Base-by-base conservation (phyloP, 1,284 basidiomycete species). In the Fomes fomentarius region DNA sequence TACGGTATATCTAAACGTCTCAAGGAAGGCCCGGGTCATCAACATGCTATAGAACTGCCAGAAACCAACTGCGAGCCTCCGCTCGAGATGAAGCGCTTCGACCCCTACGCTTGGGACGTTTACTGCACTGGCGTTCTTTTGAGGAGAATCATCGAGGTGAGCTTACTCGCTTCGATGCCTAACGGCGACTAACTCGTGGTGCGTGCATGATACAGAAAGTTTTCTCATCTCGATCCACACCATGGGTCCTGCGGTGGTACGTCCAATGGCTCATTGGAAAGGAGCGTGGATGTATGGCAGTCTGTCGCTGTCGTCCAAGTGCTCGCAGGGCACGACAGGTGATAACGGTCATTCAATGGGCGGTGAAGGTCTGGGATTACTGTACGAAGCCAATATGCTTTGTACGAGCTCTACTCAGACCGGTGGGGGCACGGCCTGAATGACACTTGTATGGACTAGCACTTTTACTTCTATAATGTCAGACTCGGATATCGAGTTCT, bases 291-390 rank as follows among this genome's bases (percentile, higher is more conserved):
- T 47, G 45, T 28, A 47, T 34, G 12, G 33, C 15, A 21, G 30
- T 47, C 4, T 47, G 45, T 24, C 45, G n/a, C n/a, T 47, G 45
- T 37, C 33, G 45, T 12, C 45, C 45, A 7, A 47, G 33, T 26
- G 45, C 45, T n/a, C 22, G 22, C 12, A 34, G 24, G 22, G 45
- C 33, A 19, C 14, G 30, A 6, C 45, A 37, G 12, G 22, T 37
- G 5, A 14, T 47, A 12, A 24, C 22, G 12, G 22, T 26, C 6
- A 8, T 47, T 7, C 45, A 22, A 10, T 35, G 33, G 14, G 33
- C 15, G 8, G 33, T 47, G 2, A 10, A 15, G 11, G 33, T 34
- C 19, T 30, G 31, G 31, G 19, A 24, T n/a, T 17, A 12, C 21
- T 24, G 19, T 40, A 22, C 19, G 15, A 11, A 24, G 5, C 9